Conservation (phyloP, 208 protist species). For the Herpetomonas tarakana region DNA sequence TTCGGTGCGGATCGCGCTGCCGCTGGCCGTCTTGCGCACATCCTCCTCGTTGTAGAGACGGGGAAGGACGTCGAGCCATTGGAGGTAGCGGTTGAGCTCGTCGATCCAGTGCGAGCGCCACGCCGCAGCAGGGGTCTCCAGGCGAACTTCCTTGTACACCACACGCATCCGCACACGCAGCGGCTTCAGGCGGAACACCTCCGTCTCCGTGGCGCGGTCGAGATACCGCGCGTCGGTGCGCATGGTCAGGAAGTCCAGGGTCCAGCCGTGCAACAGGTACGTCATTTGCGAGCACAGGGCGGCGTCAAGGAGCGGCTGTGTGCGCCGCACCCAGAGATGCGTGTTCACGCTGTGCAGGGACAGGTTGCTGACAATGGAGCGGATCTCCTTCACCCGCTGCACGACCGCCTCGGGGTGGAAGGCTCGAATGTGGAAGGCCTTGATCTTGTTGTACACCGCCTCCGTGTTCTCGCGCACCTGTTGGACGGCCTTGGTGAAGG, state of each 20-base stretch:
- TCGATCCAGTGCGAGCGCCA: slow-evolving; percentile 82
- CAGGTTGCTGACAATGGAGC: slow-evolving; percentile 44
- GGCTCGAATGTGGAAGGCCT: slow-evolving; percentile 29
- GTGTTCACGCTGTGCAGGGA: slow-evolving; percentile 55
- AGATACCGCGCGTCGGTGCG: slow-evolving; percentile 62
- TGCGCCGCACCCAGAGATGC: slow-evolving; percentile 60
- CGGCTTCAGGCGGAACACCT: slow-evolving; percentile 75
- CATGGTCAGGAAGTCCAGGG: slow-evolving; percentile 82
- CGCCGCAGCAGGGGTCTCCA: slow-evolving; percentile 47
- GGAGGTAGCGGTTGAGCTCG: slow-evolving; percentile 69
- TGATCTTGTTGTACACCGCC: slow-evolving; percentile 47
- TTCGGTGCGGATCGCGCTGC: neutral
- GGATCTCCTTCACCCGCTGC: slow-evolving; percentile 55
- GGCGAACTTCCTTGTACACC: slow-evolving; percentile 68
- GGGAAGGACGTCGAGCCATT: slow-evolving; percentile 72
- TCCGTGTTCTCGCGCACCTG: slow-evolving; percentile 61
- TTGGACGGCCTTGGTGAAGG: slow-evolving; percentile 50
- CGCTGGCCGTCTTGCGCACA: slow-evolving; percentile 14
- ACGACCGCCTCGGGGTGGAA: slow-evolving; percentile 63
- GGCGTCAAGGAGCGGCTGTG: slow-evolving; percentile 69
- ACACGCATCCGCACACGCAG: slow-evolving; percentile 82
- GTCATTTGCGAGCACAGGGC: slow-evolving; percentile 66
- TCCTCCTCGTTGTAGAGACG: slow-evolving; percentile 57
- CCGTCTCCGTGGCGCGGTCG: slow-evolving; percentile 45
- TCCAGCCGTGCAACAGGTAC: slow-evolving; percentile 73